Evolutionary conservation across 1,139 yeast species (phyloP).

Genomic region (Hansenula anomala): DNA sequence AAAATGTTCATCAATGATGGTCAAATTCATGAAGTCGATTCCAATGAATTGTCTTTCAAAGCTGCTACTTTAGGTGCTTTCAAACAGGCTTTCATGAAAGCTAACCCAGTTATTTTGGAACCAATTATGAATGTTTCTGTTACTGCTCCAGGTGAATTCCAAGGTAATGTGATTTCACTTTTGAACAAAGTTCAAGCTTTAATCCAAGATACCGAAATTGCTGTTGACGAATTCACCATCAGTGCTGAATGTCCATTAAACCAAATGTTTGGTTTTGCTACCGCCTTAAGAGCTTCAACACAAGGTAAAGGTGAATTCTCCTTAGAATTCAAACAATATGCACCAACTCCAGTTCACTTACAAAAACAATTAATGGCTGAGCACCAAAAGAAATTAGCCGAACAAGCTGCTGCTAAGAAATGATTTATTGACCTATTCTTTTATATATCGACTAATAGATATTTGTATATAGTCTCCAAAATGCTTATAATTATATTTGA

Average conservation of each 20-base stretch:
- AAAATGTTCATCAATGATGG: conserved; percentile 95
- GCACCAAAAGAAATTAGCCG: conserved; percentile 44
- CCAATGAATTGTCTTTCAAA: conserved; percentile 92
- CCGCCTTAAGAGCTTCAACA: conserved; percentile 91
- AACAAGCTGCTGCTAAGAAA: conserved; percentile 1
- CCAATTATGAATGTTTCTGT: conserved; percentile 94
- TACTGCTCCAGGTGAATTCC: conserved; percentile 95
- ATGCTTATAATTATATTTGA: not conserved
- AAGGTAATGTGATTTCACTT: conserved; percentile 87
- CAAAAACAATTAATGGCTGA: conserved; percentile 90
- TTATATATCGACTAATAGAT: not conserved
- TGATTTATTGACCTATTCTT: not conserved
- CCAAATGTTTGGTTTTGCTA: conserved; percentile 94
- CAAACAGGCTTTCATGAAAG: conserved; percentile 79
- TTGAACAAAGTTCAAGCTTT: conserved; percentile 90
- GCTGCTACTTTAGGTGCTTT: conserved; percentile 92
- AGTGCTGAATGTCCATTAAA: conserved; percentile 93
- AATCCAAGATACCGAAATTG: conserved; percentile 90
- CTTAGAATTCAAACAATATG: conserved; percentile 87
- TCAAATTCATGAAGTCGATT: conserved; percentile 95
- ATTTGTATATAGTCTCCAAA: not conserved
- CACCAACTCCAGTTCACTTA: conserved; percentile 86
- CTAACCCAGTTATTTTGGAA: conserved; percentile 86
- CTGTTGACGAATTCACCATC: conserved; percentile 90
- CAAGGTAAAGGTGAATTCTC: conserved; percentile 99